These are phyloP conservation scores for Cymbopogon flexuosus DNA, from an alignment of 202 grass and related monocot species.

Conservation along the genomic window DNA sequence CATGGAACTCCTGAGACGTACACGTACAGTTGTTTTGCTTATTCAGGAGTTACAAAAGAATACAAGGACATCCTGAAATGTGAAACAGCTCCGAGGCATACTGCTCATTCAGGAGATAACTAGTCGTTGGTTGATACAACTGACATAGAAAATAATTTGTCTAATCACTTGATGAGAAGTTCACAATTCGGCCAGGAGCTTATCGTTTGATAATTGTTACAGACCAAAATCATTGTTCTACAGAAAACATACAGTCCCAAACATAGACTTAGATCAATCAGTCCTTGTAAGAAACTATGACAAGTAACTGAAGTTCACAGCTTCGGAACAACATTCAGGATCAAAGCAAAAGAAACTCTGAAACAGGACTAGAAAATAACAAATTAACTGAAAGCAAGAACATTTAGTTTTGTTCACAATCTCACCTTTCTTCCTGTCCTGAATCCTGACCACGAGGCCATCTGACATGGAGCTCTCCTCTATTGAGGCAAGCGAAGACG, in stretches of 20 bases:
- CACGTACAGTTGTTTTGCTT: not conserved
- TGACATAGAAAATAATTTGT: not conserved
- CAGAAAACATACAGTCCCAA: not conserved
- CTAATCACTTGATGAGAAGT: not conserved
- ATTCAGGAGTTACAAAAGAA: not conserved
- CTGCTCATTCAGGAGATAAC: not conserved
- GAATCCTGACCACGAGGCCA: slow-evolving; percentile 43
- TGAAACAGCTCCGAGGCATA: not conserved
- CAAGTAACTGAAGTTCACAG: not conserved
- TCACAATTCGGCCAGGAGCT: not conserved
- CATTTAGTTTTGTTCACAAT: not conserved
- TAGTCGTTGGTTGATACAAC: not conserved
- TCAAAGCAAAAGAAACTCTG: not conserved
- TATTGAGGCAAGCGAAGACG: slow-evolving; percentile 52
- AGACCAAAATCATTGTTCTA: not conserved
- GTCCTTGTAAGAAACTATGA: not conserved
- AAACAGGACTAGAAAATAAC: not conserved
- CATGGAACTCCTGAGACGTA: slow-evolving; percentile 46
- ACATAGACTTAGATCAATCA: not conserved
- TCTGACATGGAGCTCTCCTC: slow-evolving; percentile 48
- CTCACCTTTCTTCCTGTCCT: slow-evolving; percentile 70
- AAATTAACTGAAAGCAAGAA: not conserved
- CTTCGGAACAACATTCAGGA: not conserved
- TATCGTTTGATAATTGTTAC: not conserved
- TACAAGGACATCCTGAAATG: not conserved